Evolutionary conservation across 306 rosid species (phyloP).

Genomic region (Astragalus glycyphyllos): DNA sequence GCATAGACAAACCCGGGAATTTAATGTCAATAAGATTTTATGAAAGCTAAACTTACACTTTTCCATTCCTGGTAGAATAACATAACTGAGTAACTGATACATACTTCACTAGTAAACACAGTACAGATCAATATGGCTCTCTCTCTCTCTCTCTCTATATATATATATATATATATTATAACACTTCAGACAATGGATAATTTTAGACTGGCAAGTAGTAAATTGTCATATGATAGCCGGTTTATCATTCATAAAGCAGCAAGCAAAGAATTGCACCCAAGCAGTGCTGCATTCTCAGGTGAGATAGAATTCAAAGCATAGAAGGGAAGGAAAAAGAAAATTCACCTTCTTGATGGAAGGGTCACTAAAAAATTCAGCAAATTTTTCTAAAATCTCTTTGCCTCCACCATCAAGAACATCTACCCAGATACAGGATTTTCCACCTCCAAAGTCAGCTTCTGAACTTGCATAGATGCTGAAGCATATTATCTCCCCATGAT

Average conservation of each 20-base stretch:
- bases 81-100: neutral
- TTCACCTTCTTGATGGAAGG: slow-evolving; percentile 81
- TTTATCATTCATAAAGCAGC: too few species aligned
- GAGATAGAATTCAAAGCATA: slow-evolving; percentile 24
- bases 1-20: slow-evolving; percentile 11
- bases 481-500: slow-evolving; percentile 94
- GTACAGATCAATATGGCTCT: too few species aligned
- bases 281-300: slow-evolving; percentile 14
- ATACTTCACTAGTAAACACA: neutral
- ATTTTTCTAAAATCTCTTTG: slow-evolving; percentile 65
- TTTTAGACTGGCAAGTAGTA: too few species aligned
- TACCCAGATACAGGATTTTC: slow-evolving; percentile 96
- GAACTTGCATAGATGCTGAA: slow-evolving; percentile 90
- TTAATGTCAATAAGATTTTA: neutral
- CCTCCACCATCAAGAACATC: slow-evolving; percentile 99
- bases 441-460: slow-evolving; percentile 84
- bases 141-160: too few species aligned
- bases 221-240: too few species aligned
- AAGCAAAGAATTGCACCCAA: slow-evolving; percentile 17
- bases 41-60: neutral
- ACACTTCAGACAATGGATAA: too few species aligned
- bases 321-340: slow-evolving; percentile 33
- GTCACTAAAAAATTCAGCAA: slow-evolving; percentile 82
- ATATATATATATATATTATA: neutral
- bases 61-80: slow-evolving; percentile 5